phyloP scores from a whole-genome alignment of 2,329 filamentous ascomycete species.

The Penicillium vulpinum region DNA sequence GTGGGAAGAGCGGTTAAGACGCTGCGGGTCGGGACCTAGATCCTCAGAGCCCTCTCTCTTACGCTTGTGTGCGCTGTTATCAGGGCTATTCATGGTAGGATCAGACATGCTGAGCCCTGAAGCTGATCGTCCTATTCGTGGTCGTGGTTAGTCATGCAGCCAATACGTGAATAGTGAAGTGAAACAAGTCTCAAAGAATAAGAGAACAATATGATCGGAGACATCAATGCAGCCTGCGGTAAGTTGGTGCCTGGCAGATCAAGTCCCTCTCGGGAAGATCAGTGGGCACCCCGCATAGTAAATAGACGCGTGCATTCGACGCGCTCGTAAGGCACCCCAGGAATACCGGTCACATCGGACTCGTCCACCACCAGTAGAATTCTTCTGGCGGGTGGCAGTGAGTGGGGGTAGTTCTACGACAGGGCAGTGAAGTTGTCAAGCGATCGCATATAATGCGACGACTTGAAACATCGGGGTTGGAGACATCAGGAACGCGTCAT shows the following conservation, averaged over 20 bases:
- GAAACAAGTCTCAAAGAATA: neutral
- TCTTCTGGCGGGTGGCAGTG: neutral
- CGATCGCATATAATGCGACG: neutral
- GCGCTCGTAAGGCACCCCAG: slow-evolving; percentile 20
- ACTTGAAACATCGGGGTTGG: slow-evolving; percentile 1
- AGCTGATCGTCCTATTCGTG: slow-evolving; percentile 10
- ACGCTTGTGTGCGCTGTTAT: slow-evolving; percentile 40
- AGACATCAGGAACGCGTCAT: slow-evolving; percentile 31
- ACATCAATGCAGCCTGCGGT: slow-evolving; percentile 7
- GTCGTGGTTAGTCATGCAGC: slow-evolving; percentile 22
- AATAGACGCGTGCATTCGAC: slow-evolving; percentile 33
- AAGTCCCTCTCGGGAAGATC: slow-evolving; percentile 12
- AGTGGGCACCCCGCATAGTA: slow-evolving; percentile 18
- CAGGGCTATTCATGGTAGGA: slow-evolving; percentile 38
- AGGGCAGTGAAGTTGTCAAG: neutral
- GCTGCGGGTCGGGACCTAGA: slow-evolving; percentile 42
- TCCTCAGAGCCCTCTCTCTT: slow-evolving; percentile 45
- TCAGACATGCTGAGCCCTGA: slow-evolving; percentile 37
- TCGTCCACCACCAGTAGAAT: neutral
- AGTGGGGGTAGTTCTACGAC: slow-evolving; percentile 4
- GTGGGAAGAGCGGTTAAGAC: slow-evolving; percentile 43
- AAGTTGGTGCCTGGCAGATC: slow-evolving; percentile 10
- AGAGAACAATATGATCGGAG: neutral
- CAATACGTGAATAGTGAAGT: neutral
- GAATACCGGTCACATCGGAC: slow-evolving; percentile 2